Evolutionary conservation across 371 early-diverging fungal genomes (phyloP), one percentile per base, ranked within the genome.

Genomic region (Choanephora cucurbitarum): DNA sequence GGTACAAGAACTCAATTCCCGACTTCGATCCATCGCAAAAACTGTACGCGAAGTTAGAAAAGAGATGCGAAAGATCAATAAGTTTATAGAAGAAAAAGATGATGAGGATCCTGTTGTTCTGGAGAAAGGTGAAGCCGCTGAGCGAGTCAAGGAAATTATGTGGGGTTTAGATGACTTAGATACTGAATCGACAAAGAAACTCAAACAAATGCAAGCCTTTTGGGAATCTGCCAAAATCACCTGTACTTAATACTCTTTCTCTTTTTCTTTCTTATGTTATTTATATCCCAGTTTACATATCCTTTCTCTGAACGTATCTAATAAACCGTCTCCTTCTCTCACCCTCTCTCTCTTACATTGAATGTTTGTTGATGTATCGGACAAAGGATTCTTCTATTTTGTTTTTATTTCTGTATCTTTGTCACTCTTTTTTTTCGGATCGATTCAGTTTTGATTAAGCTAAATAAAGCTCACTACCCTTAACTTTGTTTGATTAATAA

Each of bases 81-180:
- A 76, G 56, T 69, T 67, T 44, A 49, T 73, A 49, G 77, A 77
- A 60, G 80, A 79, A 43, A 72, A 73, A 53, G 77, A 76, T 34
- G 77, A 76, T 56, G 80, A 79, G 48, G 80, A 79, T 51, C 73
- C 77, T 3, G 69, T 79, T 11, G 66, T 76, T 10, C 47, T 79
- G 34, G 80, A 79, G 40, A 73, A 72, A 52, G 80, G 80, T 42
- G 80, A 79, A 60, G 80, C 73, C 9, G 64, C 76, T 42, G 67
- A 64, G 57, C 63, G 77, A 39, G 77, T 79, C 41, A 72, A 76
- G 62, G 77, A 76, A 24, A 79, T 79, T 55, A 64, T 79, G 70
- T 79, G 80, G 80, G 80, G 80, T 43, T 57, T 79, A 19, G 80
- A 79, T 61, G 80, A 79, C 55, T 54, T 79, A 32, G 77, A 79